phyloP scores from a whole-genome alignment of 1,139 yeast genomes.

The Lizanozyma gosingica region DNA sequence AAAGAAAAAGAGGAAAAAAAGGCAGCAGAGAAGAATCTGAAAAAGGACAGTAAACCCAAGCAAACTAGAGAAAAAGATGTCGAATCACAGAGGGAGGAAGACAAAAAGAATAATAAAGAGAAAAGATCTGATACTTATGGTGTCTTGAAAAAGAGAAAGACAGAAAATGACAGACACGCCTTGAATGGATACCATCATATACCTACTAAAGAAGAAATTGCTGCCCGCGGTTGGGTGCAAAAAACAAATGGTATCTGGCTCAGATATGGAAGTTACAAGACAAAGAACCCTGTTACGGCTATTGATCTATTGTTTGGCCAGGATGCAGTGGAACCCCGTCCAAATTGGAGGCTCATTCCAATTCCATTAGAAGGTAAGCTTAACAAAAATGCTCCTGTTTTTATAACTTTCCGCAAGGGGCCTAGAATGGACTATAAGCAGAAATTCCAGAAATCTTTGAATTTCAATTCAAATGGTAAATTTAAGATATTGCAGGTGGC shows the following conservation, averaged over 20 bases:
- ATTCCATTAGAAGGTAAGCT: conserved; percentile 18
- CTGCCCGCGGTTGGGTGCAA: conserved; percentile 26
- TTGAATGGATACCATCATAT: conserved; percentile 17
- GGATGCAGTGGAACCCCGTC: conserved; percentile 71
- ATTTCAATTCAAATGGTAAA: conserved; percentile 29
- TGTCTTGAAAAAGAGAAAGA: conserved; percentile 2
- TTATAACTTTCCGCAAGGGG: conserved; percentile 23
- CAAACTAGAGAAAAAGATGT: too few relatives aligned
- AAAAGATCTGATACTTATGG: not conserved
- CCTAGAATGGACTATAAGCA: conserved; percentile 16
- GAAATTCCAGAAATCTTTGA: conserved; percentile 11
- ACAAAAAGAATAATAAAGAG: conserved; percentile 3
- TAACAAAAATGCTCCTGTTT: conserved; percentile 19
- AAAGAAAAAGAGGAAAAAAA: conserved; percentile 3
- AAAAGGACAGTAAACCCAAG: conserved; percentile 3
- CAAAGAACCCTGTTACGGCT: conserved; percentile 25
- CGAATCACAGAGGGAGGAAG: too few relatives aligned
- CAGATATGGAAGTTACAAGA: conserved; percentile 25
- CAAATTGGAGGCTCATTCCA: conserved; percentile 49
- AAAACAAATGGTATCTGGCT: conserved; percentile 42
- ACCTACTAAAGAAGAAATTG: conserved; percentile 24
- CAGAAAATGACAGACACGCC: conserved; percentile 11
- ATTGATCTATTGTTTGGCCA: conserved; percentile 63
- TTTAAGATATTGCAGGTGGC: conserved; percentile 81
- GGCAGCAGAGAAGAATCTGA: conserved; percentile 5